A percentile compares a stretch with the other conserved stretches of the same genome.
These are phyloP conservation scores for Lactarius hengduanensis DNA, from an alignment of 768 basidiomycete genomes.

Conservation along the genomic window DNA sequence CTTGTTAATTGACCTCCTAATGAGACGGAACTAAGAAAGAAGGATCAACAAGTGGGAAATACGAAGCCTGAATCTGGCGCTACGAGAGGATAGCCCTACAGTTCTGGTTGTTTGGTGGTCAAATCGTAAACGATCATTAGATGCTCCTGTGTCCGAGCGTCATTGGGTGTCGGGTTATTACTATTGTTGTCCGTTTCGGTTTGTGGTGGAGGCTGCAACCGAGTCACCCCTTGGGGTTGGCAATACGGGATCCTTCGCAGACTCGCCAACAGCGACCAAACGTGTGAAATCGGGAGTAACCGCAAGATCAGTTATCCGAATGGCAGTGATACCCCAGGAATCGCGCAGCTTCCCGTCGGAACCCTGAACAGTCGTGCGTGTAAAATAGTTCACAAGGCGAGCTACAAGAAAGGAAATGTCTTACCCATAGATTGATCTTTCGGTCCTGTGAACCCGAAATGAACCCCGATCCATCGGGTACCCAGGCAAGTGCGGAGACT, in stretches of 20 bases:
- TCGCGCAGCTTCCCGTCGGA: conserved; percentile 69
- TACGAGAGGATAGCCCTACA: conserved; percentile 47
- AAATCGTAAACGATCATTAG: conserved; percentile 79
- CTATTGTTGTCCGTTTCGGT: conserved; percentile 32
- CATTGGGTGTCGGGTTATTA: conserved; percentile 34
- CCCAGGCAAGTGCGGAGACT: conserved; percentile 84
- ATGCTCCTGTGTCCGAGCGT: conserved; percentile 45
- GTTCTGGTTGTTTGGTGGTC: conserved; percentile 59
- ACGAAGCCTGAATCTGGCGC: conserved; percentile 16
- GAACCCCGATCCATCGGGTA: conserved; percentile 87
- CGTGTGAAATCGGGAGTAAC: conserved; percentile 82
- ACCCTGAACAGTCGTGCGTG: conserved; percentile 47
- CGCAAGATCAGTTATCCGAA: conserved; percentile 85
- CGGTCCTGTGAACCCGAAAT: conserved; percentile 87
- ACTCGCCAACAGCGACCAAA: conserved; percentile 80
- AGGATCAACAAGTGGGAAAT: conserved; percentile 25
- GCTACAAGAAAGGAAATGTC: conserved; percentile 31
- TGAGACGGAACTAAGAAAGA: conserved; percentile 52
- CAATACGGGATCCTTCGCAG: conserved; percentile 37
- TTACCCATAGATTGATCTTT: conserved; percentile 80
- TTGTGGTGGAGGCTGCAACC: conserved; percentile 27
- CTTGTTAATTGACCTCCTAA: conserved; percentile 84
- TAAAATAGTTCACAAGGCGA: conserved; percentile 19
- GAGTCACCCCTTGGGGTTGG: conserved; percentile 29
- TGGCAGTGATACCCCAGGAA: conserved; percentile 64